Evolutionary conservation across 139 green algal genomes (phyloP), one percentile per base, ranked within the genome.

Genomic region (Chlorella sorokiniana): DNA sequence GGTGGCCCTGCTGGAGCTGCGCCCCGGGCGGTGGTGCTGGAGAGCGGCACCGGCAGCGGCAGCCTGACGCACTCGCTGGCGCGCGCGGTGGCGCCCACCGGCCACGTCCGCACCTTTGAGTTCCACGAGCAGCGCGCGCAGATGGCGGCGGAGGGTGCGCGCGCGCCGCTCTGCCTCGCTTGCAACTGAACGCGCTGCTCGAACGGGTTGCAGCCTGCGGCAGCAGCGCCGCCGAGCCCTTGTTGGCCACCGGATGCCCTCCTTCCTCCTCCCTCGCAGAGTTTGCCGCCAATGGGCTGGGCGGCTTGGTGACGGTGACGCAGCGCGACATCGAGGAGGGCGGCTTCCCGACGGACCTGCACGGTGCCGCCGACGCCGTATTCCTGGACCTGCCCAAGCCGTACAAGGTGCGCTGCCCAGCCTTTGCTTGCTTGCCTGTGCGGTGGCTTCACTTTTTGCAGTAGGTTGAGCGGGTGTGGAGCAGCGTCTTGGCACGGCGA

Each of bases 381-480:
- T 99, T 99, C 78, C 89, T 99, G 33, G 97, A 99, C 89, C 88
- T 99, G 59, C 97, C 97, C 4, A 91, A 88, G 4, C 97, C 97
- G 1, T 95, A 92, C 88, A 92, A 94, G 85, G 95, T 94, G 45
- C 79, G 86, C 18, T 1, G 25, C 35, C 27, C 10, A n/a, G 23
- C 25, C 18, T 8, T 62, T 9, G 7, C 22, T 41, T 38, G n/a
- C 27, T 3, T 76, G 29, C 27, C 44, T 37, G 69, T 29, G 16
- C n/a, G 14, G 65, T n/a, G n/a, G 20, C 29, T 41, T n/a, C n/a
- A n/a, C n/a, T n/a, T n/a, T n/a, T n/a, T n/a, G n/a, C n/a, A n/a
- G n/a, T n/a, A n/a, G n/a, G n/a, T n/a, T n/a, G n/a, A n/a, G n/a
- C n/a, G n/a, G n/a, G n/a, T n/a, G n/a, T n/a, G n/a, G n/a, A n/a